Base-by-base conservation (phyloP, 805 yeast species). In the Novakomyces olei region DNA sequence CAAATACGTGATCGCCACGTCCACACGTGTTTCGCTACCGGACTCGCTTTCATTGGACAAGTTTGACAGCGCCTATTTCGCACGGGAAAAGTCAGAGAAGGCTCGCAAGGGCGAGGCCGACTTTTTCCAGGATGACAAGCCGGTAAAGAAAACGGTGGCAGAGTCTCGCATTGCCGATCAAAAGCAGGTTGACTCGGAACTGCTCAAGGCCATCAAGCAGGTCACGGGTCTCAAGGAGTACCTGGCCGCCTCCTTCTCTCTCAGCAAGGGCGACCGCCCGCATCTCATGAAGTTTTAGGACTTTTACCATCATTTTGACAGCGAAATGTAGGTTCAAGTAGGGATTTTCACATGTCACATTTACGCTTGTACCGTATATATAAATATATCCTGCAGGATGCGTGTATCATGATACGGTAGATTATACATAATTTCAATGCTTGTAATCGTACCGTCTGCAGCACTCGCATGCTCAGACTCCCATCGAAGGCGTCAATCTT, bases 1-100 rank as follows among this genome's bases (percentile, higher is more conserved):
- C 51, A 79, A 93, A 64, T 88, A 85, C 67, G 98, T 88, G 51
- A 85, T 85, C 65, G 96, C 95, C 54, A 85, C 98, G 57, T 80
- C 94, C 49, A 88, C 98, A 64, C 64, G 69, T 60, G 16, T 16
- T 20, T 77, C 88, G 53, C 62, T 70, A 46, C 74, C 85, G 47
- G 67, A 69, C 37, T 61, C 72, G 46, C 79, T 81, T 48, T 77
- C 78, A 54, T 81, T 78, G 48, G 66, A 80, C 55, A 88, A 85
- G 65, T 85, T 77, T 73, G 69, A 74, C 62, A 91, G 70, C 54
- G 76, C 74, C 50, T 88, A 85, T 81, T 85, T 88, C 55, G 92
- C 94, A 57, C 79, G 85, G 65, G 95, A 85, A 66, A 76, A 80
- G 66, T 54, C 74, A 53, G 58, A 79, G 52, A 75, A 72, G 67